phyloP scores from a whole-genome alignment of 164 flowering plant species.

The Chimonanthus praecox region DNA sequence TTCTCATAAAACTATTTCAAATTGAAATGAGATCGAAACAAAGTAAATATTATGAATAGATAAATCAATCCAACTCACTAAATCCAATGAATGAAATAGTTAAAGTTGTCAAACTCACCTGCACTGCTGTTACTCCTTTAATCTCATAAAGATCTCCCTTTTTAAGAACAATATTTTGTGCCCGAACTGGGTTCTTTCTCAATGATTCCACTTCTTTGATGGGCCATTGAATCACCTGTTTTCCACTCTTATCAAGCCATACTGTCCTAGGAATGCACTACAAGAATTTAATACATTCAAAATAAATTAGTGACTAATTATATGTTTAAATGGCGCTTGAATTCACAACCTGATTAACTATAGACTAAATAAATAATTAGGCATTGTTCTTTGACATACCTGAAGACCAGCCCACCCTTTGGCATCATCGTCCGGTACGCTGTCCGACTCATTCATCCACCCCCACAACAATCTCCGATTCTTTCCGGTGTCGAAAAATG shows the following conservation, averaged over 20 bases:
- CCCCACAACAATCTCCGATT: slow-evolving; percentile 49
- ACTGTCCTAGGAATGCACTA: slow-evolving; percentile 49
- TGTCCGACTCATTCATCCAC: slow-evolving; percentile 35
- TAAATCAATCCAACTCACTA: neutral
- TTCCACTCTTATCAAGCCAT: slow-evolving; percentile 39
- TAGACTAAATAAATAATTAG: neutral
- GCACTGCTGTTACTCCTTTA: slow-evolving; percentile 31
- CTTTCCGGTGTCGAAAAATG: slow-evolving; percentile 38
- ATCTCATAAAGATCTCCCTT: slow-evolving; percentile 27
- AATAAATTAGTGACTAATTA: neutral
- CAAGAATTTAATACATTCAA: neutral
- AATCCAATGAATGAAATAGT: neutral
- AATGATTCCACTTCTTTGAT: slow-evolving; percentile 36
- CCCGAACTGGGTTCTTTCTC: slow-evolving; percentile 14
- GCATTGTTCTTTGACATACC: slow-evolving; percentile 10
- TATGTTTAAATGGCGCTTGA: neutral
- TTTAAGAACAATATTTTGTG: slow-evolving; percentile 1
- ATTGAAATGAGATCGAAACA: neutral
- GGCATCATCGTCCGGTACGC: neutral
- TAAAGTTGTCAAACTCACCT: slow-evolving; percentile 19
- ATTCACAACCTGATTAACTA: neutral
- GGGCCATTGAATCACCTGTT: slow-evolving; percentile 59
- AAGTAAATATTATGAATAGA: neutral
- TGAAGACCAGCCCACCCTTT: slow-evolving; percentile 33
- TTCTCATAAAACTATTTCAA: too few species aligned